phyloP scores from a whole-genome alignment of 140 eudicot genomes.

The Bidens hawaiensis region DNA sequence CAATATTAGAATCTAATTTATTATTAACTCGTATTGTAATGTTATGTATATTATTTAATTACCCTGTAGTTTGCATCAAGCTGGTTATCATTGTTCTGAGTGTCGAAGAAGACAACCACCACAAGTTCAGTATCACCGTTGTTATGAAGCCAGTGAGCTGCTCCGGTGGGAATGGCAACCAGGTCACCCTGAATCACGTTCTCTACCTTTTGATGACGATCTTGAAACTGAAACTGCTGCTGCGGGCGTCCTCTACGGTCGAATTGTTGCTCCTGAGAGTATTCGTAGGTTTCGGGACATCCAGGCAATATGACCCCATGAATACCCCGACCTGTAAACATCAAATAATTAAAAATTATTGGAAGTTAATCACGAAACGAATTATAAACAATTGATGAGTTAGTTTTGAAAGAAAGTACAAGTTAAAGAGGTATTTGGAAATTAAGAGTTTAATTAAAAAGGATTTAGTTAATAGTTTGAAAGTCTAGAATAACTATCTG shows the following conservation, averaged over 20 bases:
- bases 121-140: constrained; percentile 49
- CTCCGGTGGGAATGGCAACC: constrained; percentile 58
- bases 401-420: no score
- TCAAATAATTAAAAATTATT: no score
- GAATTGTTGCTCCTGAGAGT: constrained; percentile 27
- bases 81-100: constrained; percentile 59
- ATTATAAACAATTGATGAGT: no score
- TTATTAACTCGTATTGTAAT: no score
- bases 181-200: constrained; percentile 53
- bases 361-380: no score
- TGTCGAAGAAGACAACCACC: constrained; percentile 44
- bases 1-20: no score
- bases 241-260: constrained; percentile 10
- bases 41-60: no score
- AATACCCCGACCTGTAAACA: constrained; percentile 51
- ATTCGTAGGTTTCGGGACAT: constrained; percentile 67
- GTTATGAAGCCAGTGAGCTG: constrained; percentile 71
- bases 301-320: constrained; percentile 61
- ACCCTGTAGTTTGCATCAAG: constrained; percentile 64
- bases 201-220: constrained; percentile 59
- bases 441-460: no score
- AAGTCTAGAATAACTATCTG: no score
- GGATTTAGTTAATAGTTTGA: no score
- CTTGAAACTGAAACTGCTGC: constrained; percentile 25
- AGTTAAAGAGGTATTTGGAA: no score